A percentile compares a stretch with the other conserved stretches of the same genome.
These are phyloP conservation scores for Populus tremula DNA, from an alignment of 345 rosid genomes.

Conservation along the genomic window DNA sequence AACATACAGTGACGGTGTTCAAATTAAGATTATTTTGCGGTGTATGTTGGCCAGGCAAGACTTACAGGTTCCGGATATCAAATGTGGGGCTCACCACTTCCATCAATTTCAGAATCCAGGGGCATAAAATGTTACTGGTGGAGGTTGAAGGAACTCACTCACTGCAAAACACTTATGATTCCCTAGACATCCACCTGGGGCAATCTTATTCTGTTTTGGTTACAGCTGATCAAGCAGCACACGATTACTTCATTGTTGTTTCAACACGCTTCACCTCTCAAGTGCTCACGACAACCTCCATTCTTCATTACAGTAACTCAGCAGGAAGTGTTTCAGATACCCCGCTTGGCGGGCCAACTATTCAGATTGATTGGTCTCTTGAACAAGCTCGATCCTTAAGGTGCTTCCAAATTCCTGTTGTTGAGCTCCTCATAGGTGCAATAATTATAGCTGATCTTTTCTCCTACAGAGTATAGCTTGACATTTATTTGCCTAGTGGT, in stretches of 20 bases:
- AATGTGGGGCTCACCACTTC: conserved; percentile 31
- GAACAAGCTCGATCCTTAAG: conserved; percentile 33
- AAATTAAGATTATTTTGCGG: neutral
- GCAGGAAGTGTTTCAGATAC: conserved; percentile 27
- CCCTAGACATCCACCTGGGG: conserved; percentile 33
- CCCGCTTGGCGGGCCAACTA: conserved; percentile 29
- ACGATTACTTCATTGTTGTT: conserved; percentile 27
- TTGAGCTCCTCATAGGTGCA: no score
- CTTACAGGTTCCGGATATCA: conserved; percentile 34
- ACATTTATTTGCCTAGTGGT: neutral
- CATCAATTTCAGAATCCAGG: conserved; percentile 32
- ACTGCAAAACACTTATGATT: conserved; percentile 27
- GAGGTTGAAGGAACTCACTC: conserved; percentile 36
- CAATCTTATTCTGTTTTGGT: conserved; percentile 35
- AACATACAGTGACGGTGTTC: neutral
- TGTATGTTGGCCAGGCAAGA: conserved; percentile 23
- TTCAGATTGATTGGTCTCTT: conserved; percentile 33
- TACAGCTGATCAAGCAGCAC: conserved; percentile 27
- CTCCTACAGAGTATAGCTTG: neutral
- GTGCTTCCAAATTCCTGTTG: neutral
- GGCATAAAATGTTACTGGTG: conserved; percentile 29
- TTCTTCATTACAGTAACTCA: conserved; percentile 29
- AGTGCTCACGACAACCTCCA: conserved; percentile 23
- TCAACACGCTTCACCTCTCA: conserved; percentile 27
- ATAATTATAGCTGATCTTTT: neutral